Evolutionary conservation across 768 basidiomycete genomes (phyloP).

Genomic region (Pholiota molesta): DNA sequence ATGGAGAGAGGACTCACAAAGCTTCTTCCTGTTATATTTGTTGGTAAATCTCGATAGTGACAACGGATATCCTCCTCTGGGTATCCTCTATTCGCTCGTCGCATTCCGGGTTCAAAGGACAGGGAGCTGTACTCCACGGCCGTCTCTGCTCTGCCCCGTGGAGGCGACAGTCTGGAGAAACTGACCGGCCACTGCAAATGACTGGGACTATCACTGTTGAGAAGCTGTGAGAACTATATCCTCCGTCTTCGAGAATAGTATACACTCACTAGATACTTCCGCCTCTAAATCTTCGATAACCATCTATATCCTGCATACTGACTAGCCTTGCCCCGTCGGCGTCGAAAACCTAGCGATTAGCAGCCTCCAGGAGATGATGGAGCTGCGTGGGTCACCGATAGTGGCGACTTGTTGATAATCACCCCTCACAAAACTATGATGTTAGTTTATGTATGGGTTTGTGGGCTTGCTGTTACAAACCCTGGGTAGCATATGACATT

Average conservation of each 20-base stretch:
- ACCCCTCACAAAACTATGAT: neutral
- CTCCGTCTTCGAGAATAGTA: neutral
- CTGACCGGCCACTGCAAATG: neutral
- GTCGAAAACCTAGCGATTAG: neutral
- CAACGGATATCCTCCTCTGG: neutral
- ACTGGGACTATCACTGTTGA: neutral
- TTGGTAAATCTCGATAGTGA: neutral
- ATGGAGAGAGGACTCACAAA: constrained; percentile 10
- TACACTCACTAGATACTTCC: neutral
- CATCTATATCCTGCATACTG: neutral
- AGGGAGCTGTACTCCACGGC: too few relatives aligned
- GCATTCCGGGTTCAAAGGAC: neutral
- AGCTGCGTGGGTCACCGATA: neutral
- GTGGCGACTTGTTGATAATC: neutral
- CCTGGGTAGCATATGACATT: neutral
- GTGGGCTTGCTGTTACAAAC: neutral
- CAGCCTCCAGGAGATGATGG: too few relatives aligned
- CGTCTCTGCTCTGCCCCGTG: neutral
- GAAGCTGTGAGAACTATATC: neutral
- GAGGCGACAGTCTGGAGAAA: neutral
- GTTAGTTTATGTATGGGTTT: constrained; percentile 9
- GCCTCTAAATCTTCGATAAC: neutral
- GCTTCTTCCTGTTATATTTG: constrained; percentile 13
- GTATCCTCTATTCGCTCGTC: neutral
- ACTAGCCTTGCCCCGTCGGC: neutral